A percentile compares a stretch with the other conserved stretches of the same genome.
Evolutionary conservation across 768 basidiomycete species (phyloP).

Genomic region (Leucosporidium creatinivorum): DNA sequence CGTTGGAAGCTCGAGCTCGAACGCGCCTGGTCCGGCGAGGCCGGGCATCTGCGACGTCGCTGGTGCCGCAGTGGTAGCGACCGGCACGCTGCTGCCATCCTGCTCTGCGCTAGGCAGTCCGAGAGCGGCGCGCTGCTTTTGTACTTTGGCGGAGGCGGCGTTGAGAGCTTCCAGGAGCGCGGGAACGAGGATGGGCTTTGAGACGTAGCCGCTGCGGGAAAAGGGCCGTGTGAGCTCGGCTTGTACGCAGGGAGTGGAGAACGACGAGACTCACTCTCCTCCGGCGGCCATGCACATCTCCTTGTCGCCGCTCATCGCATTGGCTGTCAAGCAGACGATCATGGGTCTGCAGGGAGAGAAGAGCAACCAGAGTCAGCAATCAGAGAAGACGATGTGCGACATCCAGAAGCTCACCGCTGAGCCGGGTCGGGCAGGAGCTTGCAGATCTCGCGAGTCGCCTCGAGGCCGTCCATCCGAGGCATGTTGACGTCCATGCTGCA

Average conservation of each 20-base stretch:
- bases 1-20: slow-evolving; percentile 20
- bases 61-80: too few species aligned
- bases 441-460: slow-evolving; percentile 11
- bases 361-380: too few species aligned
- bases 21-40: neutral
- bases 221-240: neutral
- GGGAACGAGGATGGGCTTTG: slow-evolving; percentile 25
- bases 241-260: too few species aligned
- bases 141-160: neutral
- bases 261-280: slow-evolving; percentile 5
- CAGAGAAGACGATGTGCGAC: neutral
- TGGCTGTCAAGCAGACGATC: slow-evolving; percentile 30
- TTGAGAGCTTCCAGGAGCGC: neutral
- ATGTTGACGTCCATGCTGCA: slow-evolving; percentile 32
- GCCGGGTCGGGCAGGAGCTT: slow-evolving; percentile 16
- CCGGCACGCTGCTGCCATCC: too few species aligned
- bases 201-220: slow-evolving; percentile 3
- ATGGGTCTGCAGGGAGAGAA: neutral
- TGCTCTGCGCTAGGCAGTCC: neutral
- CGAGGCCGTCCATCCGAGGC: slow-evolving; percentile 24
- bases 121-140: neutral
- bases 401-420: neutral
- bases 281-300: slow-evolving; percentile 22
- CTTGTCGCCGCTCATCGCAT: slow-evolving; percentile 28
- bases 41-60: neutral